phyloP scores from a whole-genome alignment of 2,329 filamentous ascomycete genomes.

The Lachnellula willkommii region DNA sequence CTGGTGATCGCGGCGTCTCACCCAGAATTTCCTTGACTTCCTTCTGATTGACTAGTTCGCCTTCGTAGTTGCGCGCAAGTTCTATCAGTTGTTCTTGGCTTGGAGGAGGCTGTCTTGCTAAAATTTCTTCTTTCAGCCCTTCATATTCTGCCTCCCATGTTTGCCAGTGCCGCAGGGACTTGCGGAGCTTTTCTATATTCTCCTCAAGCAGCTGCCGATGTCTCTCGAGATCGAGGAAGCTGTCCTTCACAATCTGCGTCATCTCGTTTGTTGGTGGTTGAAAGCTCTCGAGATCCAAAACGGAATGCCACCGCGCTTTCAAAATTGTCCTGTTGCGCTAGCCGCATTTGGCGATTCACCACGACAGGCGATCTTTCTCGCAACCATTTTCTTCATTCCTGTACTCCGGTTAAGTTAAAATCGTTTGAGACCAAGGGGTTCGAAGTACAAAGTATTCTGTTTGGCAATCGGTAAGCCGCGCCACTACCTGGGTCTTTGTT shows the following conservation, averaged over 20 bases:
- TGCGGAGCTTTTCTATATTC: constrained; percentile 66
- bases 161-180: constrained; percentile 80
- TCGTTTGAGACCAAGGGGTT: too few relatives aligned
- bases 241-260: constrained; percentile 29
- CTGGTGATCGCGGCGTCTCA: constrained; percentile 43
- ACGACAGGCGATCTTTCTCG: too few relatives aligned
- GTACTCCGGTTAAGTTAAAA: too few relatives aligned
- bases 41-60: constrained; percentile 57
- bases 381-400: too few relatives aligned
- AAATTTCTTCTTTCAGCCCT: constrained; percentile 75
- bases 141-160: constrained; percentile 91
- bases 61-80: constrained; percentile 46
- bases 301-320: not conserved
- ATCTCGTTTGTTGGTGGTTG: constrained; percentile 12
- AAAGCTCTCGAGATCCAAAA: not conserved
- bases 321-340: not conserved
- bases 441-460: too few relatives aligned
- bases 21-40: constrained; percentile 47
- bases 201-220: constrained; percentile 71
- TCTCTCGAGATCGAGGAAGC: constrained; percentile 63
- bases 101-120: constrained; percentile 40
- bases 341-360: not conserved
- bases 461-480: too few relatives aligned
- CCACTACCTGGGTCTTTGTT: too few relatives aligned
- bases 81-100: constrained; percentile 45